phyloP scores from a whole-genome alignment of 2,329 filamentous ascomycete genomes.

The Penicillium thymicola region DNA sequence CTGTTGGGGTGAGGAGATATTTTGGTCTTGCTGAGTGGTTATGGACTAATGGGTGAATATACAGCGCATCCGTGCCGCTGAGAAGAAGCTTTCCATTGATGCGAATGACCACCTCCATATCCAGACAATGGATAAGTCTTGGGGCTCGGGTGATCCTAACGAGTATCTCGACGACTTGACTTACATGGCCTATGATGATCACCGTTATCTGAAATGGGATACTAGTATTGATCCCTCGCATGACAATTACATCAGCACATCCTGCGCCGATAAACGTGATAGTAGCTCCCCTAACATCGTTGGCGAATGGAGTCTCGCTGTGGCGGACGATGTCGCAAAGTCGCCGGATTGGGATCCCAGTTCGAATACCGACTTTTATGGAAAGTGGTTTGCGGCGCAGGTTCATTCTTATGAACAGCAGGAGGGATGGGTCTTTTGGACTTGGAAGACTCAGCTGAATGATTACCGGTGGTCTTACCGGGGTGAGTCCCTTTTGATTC shows the following conservation, averaged over 20 bases:
- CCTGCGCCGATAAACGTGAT: conserved; percentile 49
- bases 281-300: conserved; percentile 51
- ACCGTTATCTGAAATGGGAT: conserved; percentile 59
- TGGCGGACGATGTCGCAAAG: conserved; percentile 50
- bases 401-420: conserved; percentile 53
- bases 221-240: conserved; percentile 44
- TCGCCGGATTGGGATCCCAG: conserved; percentile 44
- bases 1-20: too few relatives aligned
- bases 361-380: conserved; percentile 52
- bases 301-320: conserved; percentile 58
- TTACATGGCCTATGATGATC: conserved; percentile 55
- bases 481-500: conserved; percentile 13
- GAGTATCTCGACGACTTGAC: conserved; percentile 44
- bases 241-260: conserved; percentile 50
- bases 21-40: too few relatives aligned
- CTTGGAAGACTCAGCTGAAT: conserved; percentile 54
- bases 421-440: conserved; percentile 58
- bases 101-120: conserved; percentile 51
- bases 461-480: conserved; percentile 33
- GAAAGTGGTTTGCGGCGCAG: conserved; percentile 57
- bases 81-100: conserved; percentile 45
- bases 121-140: conserved; percentile 52
- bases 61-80: conserved; percentile 47
- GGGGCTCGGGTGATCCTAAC: conserved; percentile 56
- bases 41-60: too few relatives aligned